Evolutionary conservation across 2,329 filamentous ascomycete species (phyloP), one percentile per base, ranked within the genome.

Genomic region (Coleophoma crateriformis): DNA sequence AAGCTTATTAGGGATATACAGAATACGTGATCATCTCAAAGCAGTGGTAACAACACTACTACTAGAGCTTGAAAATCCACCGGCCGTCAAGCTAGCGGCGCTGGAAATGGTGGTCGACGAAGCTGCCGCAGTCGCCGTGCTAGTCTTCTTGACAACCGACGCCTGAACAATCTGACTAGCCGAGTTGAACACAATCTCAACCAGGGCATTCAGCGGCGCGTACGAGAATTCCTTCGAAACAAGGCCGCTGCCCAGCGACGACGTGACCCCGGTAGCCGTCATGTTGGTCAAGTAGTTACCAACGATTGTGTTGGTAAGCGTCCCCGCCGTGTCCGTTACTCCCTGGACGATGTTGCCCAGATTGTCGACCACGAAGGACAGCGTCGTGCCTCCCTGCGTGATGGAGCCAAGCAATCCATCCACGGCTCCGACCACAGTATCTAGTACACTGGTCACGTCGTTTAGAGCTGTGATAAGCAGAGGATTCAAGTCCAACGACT

Each of bases 261-360:
- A 19, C 19, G 19, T 19, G 19, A 19, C 19, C 19, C 62, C 57
- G 44, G 73, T 73, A 51, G 70, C 67, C 6, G 78, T 83, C 79
- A 84, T 83, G 64, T 82, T 82, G 50, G 68, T 67, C 57, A 73
- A 59, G 61, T 73, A 84, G 58, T 80, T 77, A 46, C 80, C 81
- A 7, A 83, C 77, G 51, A 84, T 81, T 17, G 66, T 68, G 50
- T 70, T 74, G 1, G 79, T 64, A 2, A 70, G 59, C 32, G 65
- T 65, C 3, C 69, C 72, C 0, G 70, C 75, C 1, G 64, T 66
- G 19, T 73, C 75, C 1, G 69, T 69, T 0, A 81, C 77, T 57
- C 82, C 74, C 58, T 82, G 78, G 1, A 84, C 77, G 53, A 84
- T 82, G 56, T 83, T 82, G 34, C 80, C 80, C 2, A 83, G 68